These are phyloP conservation scores for Acanthochlamys bracteata DNA, from an alignment of 106 monocot species.

Conservation along the genomic window DNA sequence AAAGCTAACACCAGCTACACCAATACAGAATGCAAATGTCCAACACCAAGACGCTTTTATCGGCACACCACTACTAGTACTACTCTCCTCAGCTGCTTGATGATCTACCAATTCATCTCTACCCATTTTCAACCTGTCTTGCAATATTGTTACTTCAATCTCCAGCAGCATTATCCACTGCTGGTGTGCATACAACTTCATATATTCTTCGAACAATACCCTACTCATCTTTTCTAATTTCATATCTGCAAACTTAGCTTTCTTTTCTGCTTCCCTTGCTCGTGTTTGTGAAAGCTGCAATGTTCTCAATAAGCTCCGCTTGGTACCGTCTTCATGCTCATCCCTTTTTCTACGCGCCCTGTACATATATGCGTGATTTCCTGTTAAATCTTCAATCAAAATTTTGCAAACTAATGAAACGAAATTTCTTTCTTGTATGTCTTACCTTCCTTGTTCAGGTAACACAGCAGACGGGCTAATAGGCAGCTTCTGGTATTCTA, in stretches of 20 bases:
- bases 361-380: no score
- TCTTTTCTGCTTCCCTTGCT: constrained; percentile 44
- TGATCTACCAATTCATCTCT: not conserved
- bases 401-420: not conserved
- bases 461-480: no score
- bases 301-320: constrained; percentile 26
- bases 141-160: constrained; percentile 15
- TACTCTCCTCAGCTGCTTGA: no score
- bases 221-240: constrained; percentile 3
- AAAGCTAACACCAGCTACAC: constrained; percentile 19
- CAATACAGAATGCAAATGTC: constrained; percentile 22
- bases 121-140: not conserved
- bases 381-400: not conserved
- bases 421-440: no score
- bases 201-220: constrained; percentile 23
- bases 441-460: no score
- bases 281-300: constrained; percentile 31
- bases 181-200: constrained; percentile 16
- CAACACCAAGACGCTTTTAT: constrained; percentile 12
- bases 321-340: not conserved
- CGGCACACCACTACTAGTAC: no score
- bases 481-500: no score
- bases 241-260: not conserved
- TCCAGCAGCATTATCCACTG: constrained; percentile 39
- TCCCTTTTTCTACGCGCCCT: no score